Conservation (phyloP, 495 filamentous ascomycete genomes). For the Oidiodendron maius region DNA sequence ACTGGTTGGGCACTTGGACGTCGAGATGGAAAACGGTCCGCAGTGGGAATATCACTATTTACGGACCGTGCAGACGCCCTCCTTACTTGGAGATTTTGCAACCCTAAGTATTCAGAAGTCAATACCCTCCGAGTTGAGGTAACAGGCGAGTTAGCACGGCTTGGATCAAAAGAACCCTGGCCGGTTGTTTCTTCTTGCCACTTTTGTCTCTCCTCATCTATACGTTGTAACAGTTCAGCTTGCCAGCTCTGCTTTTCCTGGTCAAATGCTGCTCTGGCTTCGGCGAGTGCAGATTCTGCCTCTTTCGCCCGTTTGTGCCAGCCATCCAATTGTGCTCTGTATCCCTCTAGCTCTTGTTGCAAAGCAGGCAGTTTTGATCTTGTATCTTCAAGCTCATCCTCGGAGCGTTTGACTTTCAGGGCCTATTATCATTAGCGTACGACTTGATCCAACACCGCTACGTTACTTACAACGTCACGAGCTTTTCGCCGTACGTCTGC, state of each 20-base stretch:
- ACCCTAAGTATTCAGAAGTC: constrained; percentile 19
- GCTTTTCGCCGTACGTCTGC: constrained; percentile 79
- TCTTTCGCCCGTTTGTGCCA: constrained; percentile 59
- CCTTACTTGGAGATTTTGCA: constrained; percentile 21
- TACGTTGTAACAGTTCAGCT: constrained; percentile 49
- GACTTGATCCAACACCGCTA: neutral
- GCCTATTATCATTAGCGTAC: constrained; percentile 42
- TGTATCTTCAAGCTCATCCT: constrained; percentile 76
- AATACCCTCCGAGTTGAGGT: constrained; percentile 35
- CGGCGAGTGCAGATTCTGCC: constrained; percentile 54
- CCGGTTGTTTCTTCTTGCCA: constrained; percentile 58
- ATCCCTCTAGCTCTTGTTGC: constrained; percentile 45
- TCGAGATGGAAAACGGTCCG: constrained; percentile 8
- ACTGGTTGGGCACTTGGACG: constrained; percentile 14
- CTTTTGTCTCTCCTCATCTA: constrained; percentile 69
- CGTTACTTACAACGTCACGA: constrained; percentile 65
- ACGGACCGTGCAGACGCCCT: constrained; percentile 20
- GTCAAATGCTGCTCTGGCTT: constrained; percentile 56
- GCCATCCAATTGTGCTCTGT: constrained; percentile 56
- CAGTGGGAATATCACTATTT: constrained; percentile 15
- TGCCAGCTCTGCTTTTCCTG: constrained; percentile 66
- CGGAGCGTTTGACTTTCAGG: constrained; percentile 64
- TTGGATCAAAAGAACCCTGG: constrained; percentile 10
- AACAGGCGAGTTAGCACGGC: constrained; percentile 42
- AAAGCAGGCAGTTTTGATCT: constrained; percentile 59